phyloP scores from a whole-genome alignment of 1,139 yeast genomes.

The Saccharomyces hybrid region DNA sequence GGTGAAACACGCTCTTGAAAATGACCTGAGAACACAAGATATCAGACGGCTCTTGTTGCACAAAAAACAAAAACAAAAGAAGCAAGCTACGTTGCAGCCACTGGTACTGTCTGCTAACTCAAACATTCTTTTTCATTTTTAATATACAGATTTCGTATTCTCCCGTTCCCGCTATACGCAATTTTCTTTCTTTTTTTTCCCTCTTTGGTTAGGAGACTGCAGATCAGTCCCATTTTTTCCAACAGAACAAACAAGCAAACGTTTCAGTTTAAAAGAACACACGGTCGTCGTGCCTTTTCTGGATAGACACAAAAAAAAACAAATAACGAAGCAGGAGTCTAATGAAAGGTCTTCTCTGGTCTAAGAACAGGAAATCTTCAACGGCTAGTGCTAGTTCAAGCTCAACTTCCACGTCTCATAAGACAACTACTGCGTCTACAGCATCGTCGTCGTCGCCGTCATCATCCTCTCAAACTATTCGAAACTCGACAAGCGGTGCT shows the following conservation, averaged over 20 bases:
- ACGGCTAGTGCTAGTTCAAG: constrained; percentile 1
- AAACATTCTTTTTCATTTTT: background rate
- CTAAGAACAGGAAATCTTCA: constrained; percentile 8
- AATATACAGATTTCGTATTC: background rate
- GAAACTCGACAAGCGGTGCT: background rate
- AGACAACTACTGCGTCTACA: background rate
- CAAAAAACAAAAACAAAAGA: background rate
- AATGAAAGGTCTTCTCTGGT: constrained; percentile 14
- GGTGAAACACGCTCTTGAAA: background rate
- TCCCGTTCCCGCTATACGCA: background rate
- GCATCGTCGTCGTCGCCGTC: background rate
- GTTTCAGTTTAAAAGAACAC: background rate
- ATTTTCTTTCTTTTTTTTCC: background rate
- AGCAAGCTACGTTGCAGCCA: background rate
- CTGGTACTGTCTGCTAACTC: background rate
- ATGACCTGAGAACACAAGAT: background rate
- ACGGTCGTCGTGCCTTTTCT: background rate
- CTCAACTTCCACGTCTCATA: constrained; percentile 3
- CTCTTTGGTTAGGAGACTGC: background rate
- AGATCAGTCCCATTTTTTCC: background rate
- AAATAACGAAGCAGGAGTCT: background rate
- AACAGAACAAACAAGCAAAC: background rate
- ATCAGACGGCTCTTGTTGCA: background rate
- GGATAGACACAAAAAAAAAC: background rate
- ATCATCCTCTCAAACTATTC: background rate